Conservation (phyloP, 2,329 filamentous ascomycete species). For the Xylaria sp. region DNA sequence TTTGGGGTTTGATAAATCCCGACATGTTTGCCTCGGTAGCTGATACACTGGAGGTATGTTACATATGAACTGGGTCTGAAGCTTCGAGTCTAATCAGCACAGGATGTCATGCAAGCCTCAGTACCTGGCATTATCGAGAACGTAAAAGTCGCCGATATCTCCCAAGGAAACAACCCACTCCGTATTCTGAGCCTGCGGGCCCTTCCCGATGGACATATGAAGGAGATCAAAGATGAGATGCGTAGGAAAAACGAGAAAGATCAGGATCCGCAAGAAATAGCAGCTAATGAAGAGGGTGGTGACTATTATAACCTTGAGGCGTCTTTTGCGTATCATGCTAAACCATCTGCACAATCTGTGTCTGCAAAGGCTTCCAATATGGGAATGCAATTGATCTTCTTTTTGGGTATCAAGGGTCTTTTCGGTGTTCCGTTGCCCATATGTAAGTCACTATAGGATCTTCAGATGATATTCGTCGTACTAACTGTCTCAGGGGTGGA, state of each 20-base stretch:
- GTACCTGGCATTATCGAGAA: constrained; percentile 93
- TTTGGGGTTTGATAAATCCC: constrained; percentile 93
- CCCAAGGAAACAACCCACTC: constrained; percentile 90
- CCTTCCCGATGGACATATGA: constrained; percentile 82
- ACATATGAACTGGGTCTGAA: background rate
- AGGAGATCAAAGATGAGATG: constrained; percentile 83
- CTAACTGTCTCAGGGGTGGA: constrained; percentile 69
- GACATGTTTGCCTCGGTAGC: constrained; percentile 93
- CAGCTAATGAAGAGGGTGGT: constrained; percentile 88
- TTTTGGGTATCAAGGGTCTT: constrained; percentile 87
- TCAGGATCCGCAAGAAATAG: constrained; percentile 87
- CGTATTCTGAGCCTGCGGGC: constrained; percentile 88
- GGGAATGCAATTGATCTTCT: constrained; percentile 97
- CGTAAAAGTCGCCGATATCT: constrained; percentile 93
- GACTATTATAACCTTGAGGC: constrained; percentile 94
- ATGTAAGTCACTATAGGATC: constrained; percentile 57
- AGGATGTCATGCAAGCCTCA: constrained; percentile 95
- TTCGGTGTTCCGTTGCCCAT: constrained; percentile 90
- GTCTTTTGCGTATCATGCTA: constrained; percentile 90
- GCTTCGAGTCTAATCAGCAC: constrained; percentile 36
- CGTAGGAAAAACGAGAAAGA: constrained; percentile 81
- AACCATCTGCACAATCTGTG: constrained; percentile 75
- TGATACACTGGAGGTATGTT: constrained; percentile 78
- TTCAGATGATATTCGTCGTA: background rate
- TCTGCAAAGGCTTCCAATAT: constrained; percentile 91